Conservation (phyloP, 768 basidiomycete genomes). For the Termitomyces sp. region DNA sequence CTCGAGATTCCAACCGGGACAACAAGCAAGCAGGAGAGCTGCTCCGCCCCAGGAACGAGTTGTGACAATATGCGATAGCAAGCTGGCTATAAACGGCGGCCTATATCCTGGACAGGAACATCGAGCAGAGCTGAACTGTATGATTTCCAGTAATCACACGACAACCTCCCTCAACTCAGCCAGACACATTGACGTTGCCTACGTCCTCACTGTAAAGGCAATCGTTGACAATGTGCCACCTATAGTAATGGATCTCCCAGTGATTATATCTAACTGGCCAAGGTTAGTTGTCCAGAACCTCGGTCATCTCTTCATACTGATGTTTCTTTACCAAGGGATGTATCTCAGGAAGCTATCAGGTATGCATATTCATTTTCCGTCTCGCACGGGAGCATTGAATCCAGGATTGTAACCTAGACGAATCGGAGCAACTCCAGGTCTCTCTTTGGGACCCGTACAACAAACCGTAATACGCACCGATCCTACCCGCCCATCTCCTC, state of each 20-base stretch:
- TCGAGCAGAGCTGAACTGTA: slow-evolving; percentile 68
- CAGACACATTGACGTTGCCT: slow-evolving; percentile 82
- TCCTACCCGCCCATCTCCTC: slow-evolving; percentile 4
- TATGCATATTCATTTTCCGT: slow-evolving; percentile 22
- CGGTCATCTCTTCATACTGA: not conserved
- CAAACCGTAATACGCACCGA: slow-evolving; percentile 9
- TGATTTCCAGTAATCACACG: slow-evolving; percentile 69
- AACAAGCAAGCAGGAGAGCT: slow-evolving; percentile 54
- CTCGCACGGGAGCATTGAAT: not conserved
- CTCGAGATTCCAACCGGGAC: slow-evolving; percentile 67
- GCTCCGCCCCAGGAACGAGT: slow-evolving; percentile 50
- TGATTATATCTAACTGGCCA: slow-evolving; percentile 85
- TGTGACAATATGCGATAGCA: slow-evolving; percentile 62
- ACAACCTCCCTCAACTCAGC: slow-evolving; percentile 81
- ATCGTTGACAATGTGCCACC: slow-evolving; percentile 66
- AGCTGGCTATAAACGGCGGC: slow-evolving; percentile 67
- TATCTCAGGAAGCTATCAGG: slow-evolving; percentile 70
- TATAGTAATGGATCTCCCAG: slow-evolving; percentile 69
- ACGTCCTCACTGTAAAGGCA: slow-evolving; percentile 74
- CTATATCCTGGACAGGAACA: slow-evolving; percentile 71
- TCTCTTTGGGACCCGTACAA: slow-evolving; percentile 35
- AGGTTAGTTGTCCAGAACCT: slow-evolving; percentile 41
- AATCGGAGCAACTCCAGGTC: slow-evolving; percentile 42
- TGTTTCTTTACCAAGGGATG: slow-evolving; percentile 40
- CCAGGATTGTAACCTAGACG: slow-evolving; percentile 29